Base-by-base conservation (phyloP, 2,329 filamentous ascomycete genomes). In the Aureobasidium uvarum region DNA sequence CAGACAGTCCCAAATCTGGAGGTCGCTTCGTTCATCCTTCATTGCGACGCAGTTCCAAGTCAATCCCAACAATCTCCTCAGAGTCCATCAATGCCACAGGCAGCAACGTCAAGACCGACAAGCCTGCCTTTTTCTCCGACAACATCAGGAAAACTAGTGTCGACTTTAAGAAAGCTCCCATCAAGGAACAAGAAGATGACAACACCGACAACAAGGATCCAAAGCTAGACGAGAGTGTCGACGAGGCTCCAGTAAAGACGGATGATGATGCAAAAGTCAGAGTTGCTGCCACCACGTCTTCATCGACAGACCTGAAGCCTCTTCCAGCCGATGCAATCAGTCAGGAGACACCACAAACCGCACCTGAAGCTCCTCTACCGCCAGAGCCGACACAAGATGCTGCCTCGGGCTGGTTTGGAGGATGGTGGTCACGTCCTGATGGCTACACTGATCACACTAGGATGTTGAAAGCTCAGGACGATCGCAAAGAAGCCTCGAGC, bases 371-470 rank as follows among this genome's bases (percentile, higher is more conserved):
- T 39, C 79, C 79, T 10, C 67, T 81, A 45, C 80, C 80, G 14
- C 80, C 80, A 18, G 76, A 79, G 66, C 78, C 79, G 1, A 67
- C 66, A 11, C 69, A 71, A 51, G 69, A 70, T 7, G 68, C 71
- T 36, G 63, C 66, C 16, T 48, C 46, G 11, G 36, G 50, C 74
- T 71, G 69, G 38, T 65, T 70, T 14, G 82, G 80, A 80, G 78
- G 79, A 25, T 83, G 80, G 80, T 83, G 81, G 81, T 82, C 80
- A 16, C 71, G 79, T 36, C 81, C 81, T 6, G 81, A 83, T 69
- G 80, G 77, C 1, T 81, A 81, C 65, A 70, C 68, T 28, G 72
- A 71, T 45, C 72, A 75, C 36, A 66, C 72, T 18, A 77, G 80
- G n/a, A 72, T 73, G n/a, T 65, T 65, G 3, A 76, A 76, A 63